Evolutionary conservation across 805 yeast species (phyloP).

Genomic region (Candida hungchunana): DNA sequence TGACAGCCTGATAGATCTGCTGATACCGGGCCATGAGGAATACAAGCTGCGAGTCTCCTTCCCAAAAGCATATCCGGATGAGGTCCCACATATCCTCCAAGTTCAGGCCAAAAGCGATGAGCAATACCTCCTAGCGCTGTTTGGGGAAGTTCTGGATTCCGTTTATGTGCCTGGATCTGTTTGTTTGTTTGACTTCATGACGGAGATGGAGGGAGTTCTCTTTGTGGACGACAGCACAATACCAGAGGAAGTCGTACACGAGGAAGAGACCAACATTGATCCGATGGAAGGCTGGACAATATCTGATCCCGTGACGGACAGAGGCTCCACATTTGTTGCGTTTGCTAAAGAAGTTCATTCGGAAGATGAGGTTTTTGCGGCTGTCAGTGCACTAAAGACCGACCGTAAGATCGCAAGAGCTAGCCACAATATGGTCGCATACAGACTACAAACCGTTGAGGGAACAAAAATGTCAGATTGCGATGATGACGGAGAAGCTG

Average conservation of each 20-base stretch:
- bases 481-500: conserved; percentile 97
- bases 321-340: conserved; percentile 84
- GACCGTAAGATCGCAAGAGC: conserved; percentile 70
- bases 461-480: conserved; percentile 73
- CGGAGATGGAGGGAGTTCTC: conserved; percentile 57
- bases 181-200: conserved; percentile 72
- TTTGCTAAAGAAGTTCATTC: conserved; percentile 59
- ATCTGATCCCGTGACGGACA: conserved; percentile 74
- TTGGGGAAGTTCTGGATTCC: conserved; percentile 48
- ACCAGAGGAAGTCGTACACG: conserved; percentile 10
- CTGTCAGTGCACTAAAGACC: conserved; percentile 46
- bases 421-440: conserved; percentile 80
- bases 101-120: conserved; percentile 38
- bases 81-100: conserved; percentile 59
- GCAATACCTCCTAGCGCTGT: conserved; percentile 42
- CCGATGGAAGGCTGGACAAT: conserved; percentile 69
- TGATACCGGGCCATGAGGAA: conserved; percentile 58
- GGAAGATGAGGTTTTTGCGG: conserved; percentile 61
- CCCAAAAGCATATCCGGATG: conserved; percentile 66
- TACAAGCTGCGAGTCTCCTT: conserved; percentile 65
- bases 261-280: conserved; percentile 27
- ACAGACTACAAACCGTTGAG: conserved; percentile 56
- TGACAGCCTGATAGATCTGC: conserved; percentile 39
- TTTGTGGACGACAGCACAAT: conserved; percentile 29
- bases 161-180: conserved; percentile 61